Percentiles rank a stretch among this genome's conserved stretches.
These are phyloP conservation scores for Mytilinidion resinicola DNA, from an alignment of 495 filamentous ascomycete genomes.

Conservation along the genomic window DNA sequence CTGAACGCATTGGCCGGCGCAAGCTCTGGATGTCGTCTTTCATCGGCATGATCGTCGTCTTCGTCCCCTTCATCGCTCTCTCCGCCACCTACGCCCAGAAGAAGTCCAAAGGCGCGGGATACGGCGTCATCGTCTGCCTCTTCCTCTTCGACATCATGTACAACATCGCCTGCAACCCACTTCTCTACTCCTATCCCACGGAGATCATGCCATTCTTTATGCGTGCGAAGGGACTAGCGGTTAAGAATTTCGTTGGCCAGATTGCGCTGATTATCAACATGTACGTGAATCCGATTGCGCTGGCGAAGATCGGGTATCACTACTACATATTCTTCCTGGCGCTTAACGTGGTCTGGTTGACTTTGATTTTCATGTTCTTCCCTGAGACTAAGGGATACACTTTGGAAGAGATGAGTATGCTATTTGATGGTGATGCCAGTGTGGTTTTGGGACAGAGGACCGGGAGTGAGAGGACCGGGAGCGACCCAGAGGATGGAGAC, in stretches of 20 bases:
- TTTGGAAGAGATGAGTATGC: constrained; percentile 61
- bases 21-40: constrained; percentile 24
- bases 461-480: too few relatives aligned
- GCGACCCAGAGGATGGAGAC: too few relatives aligned
- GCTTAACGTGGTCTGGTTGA: too few relatives aligned
- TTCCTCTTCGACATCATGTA: constrained; percentile 31
- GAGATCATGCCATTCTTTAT: constrained; percentile 64
- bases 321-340: constrained; percentile 21
- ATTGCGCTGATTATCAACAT: constrained; percentile 45
- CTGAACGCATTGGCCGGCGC: constrained; percentile 26
- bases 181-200: constrained; percentile 52
- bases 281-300: constrained; percentile 43
- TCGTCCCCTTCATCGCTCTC: constrained; percentile 30
- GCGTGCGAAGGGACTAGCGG: constrained; percentile 64
- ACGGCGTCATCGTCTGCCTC: constrained; percentile 28
- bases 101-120: constrained; percentile 19
- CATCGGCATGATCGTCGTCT: constrained; percentile 17
- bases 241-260: constrained; percentile 57
- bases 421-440: constrained; percentile 45
- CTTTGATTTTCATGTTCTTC: constrained; percentile 38
- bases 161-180: constrained; percentile 35
- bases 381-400: constrained; percentile 63
- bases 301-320: constrained; percentile 29
- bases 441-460: too few relatives aligned
- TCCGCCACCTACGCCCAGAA: constrained; percentile 26